Percentiles rank a stretch among this genome's conserved stretches.
phyloP scores from a whole-genome alignment of 2,329 filamentous ascomycete genomes.

The Aspergillus hortae region DNA sequence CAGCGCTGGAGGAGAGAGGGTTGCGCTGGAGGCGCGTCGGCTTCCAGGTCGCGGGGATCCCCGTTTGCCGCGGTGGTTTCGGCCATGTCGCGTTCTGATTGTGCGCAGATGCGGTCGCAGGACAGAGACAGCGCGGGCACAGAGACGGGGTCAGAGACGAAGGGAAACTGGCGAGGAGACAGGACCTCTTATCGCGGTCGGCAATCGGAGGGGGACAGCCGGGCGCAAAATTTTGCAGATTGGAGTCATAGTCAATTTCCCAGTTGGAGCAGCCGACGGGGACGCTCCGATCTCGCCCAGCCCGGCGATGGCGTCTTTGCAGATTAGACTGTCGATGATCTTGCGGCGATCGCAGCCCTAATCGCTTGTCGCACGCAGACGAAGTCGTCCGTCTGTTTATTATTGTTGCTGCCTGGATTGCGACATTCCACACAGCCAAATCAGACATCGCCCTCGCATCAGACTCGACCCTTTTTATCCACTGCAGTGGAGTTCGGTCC shows the following conservation, averaged over 20 bases:
- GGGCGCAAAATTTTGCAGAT: background rate
- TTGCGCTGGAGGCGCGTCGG: slow-evolving; percentile 5
- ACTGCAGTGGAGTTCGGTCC: slow-evolving; percentile 2
- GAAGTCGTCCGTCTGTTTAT: background rate
- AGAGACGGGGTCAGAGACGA: too few relatives aligned
- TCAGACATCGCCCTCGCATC: background rate
- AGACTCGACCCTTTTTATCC: background rate
- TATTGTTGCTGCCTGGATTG: background rate
- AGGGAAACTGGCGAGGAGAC: too few relatives aligned
- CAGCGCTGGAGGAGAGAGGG: slow-evolving; percentile 21
- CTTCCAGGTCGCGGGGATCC: slow-evolving; percentile 10
- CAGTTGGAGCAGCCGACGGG: background rate
- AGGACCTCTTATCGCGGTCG: too few relatives aligned
- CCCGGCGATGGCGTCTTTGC: background rate
- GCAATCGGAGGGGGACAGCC: too few relatives aligned
- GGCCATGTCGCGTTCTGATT: background rate
- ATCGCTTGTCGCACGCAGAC: background rate
- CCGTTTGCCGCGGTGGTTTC: background rate
- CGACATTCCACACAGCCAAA: background rate
- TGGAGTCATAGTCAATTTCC: too few relatives aligned
- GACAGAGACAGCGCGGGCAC: too few relatives aligned
- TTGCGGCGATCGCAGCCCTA: too few relatives aligned
- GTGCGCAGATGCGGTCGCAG: too few relatives aligned
- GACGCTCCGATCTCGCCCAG: background rate
- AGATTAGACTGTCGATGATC: too few relatives aligned